Base-by-base conservation (phyloP, 2,329 filamentous ascomycete species). In the Aspergillus tubingensis region DNA sequence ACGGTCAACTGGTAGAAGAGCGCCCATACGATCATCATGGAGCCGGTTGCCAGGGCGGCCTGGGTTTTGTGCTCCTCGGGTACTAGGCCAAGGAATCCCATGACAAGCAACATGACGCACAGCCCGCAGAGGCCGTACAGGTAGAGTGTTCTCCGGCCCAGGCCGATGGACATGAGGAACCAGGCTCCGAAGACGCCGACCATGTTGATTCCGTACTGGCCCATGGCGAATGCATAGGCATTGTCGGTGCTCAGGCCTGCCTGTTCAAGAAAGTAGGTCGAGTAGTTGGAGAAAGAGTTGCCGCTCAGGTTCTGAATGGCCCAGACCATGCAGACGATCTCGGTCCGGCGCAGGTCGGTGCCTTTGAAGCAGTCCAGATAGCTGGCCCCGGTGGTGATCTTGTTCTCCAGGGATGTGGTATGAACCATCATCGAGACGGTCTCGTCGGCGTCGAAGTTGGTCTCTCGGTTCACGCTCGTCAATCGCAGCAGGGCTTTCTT, bases 371-470 rank as follows among this genome's bases (percentile, higher is more conserved):
- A 96, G 75, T 96, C 92, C 68, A 85, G 77, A 75, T 95, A 96
- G 56, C 83, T 87, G 5, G 90, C 86, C 30, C 91, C 91, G 6
- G 80, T 79, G 3, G 90, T 92, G 56, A 92, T 90, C 75, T 86
- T 81, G 71, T 91, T 84, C 74, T 96, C 92, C 10, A 96, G 80
- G 0, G 89, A 89, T 0, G 90, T 93, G 0, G 92, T 96, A 72
- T 96, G 91, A 1, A 92, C 86, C 90, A 96, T 96, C 91, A 96
- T 96, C 68, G 91, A 88, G 53, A 96, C 82, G 0, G 91, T 95
- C 77, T 95, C 91, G 63, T 96, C 90, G 10, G 90, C 85, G 69
- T 96, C 86, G 68, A 95, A 93, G 62, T 89, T 84, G 0, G 86
- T 88, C 62, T 91, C 88, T 2, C 68, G 64, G 7, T 74, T 69